Evolutionary conservation across 164 flowering plant genomes (phyloP), one percentile per base, ranked within the genome.

Genomic region (Buxus sempervirens): DNA sequence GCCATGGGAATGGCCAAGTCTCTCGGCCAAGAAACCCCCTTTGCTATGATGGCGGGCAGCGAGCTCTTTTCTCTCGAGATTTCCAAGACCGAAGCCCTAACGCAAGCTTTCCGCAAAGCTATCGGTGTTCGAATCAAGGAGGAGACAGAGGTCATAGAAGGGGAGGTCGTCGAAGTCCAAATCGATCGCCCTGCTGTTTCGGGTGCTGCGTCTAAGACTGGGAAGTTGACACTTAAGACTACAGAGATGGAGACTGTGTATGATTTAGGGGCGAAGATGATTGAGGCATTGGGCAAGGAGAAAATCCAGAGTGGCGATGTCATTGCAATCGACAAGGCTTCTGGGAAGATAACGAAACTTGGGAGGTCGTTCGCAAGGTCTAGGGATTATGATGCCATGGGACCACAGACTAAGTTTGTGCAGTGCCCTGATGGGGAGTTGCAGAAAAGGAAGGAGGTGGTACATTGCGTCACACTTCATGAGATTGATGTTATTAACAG

Each of bases 221-320:
- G 98, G 76, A 95, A 90, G 77, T 60, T 95, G 78, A 89, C 93
- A 1, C 67, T 95, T 71, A 95, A 91, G 87, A 90, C 98, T 24
- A 95, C 98, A 22, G 97, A 95, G 67, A 95, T 95, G 98, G 97
- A 95, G 80, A 89, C 97, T 0, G 91, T 89, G 22, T 91, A 95
- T 60, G 97, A 95, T 38, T 64, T 95, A 72, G 98, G 98, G 57
- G 85, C 86, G 12, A 95, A 95, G 84, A 89, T 95, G 96, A 95
- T 95, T 63, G 98, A 95, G 83, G 87, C 93, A 0, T 60, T 95
- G 75, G 85, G 85, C 65, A 91, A 89, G 85, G 89, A 95, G 83
- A 95, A 95, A 81, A 96, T 91, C 51, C 93, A 89, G 85, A 91
- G 98, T 60, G 97, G 98, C n/a, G 97, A 95, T 74, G 96, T 95